Evolutionary conservation across 2,329 filamentous ascomycete genomes (phyloP).

Genomic region (Alternaria sp.): DNA sequence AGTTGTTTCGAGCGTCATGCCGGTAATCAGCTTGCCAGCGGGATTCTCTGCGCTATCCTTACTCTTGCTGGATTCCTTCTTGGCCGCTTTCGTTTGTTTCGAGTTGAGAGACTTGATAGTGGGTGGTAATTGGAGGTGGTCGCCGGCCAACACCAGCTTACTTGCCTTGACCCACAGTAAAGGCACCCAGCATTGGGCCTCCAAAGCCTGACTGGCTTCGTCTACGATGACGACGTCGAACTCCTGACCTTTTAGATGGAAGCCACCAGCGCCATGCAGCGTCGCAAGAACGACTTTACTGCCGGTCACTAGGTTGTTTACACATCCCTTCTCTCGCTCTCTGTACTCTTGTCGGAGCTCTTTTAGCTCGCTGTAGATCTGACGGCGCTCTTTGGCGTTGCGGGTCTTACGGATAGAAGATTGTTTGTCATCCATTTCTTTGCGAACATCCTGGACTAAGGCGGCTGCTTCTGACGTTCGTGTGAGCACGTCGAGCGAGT

Average conservation of each 20-base stretch:
- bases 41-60: slow-evolving; percentile 46
- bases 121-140: slow-evolving; percentile 91
- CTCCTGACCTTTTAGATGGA: slow-evolving; percentile 76
- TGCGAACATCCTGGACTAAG: slow-evolving; percentile 87
- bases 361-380: slow-evolving; percentile 84
- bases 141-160: slow-evolving; percentile 90
- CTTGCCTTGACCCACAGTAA: slow-evolving; percentile 71
- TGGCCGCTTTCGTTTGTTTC: slow-evolving; percentile 46
- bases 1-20: slow-evolving; percentile 79
- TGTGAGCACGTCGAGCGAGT: slow-evolving; percentile 90
- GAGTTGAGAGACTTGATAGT: slow-evolving; percentile 81
- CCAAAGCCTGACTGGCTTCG: slow-evolving; percentile 92
- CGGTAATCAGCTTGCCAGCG: slow-evolving; percentile 38
- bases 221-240: slow-evolving; percentile 97
- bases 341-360: slow-evolving; percentile 88
- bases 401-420: slow-evolving; percentile 86
- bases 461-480: slow-evolving; percentile 87
- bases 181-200: slow-evolving; percentile 97
- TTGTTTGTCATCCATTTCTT: slow-evolving; percentile 93
- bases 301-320: slow-evolving; percentile 73
- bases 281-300: slow-evolving; percentile 93
- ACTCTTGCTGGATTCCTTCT: slow-evolving; percentile 43
- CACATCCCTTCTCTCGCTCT: slow-evolving; percentile 81
- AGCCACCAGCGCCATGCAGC: slow-evolving; percentile 87
- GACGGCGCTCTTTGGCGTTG: slow-evolving; percentile 77